Conservation (phyloP, 257 asterid genomes). For the Mitragyna speciosa region DNA sequence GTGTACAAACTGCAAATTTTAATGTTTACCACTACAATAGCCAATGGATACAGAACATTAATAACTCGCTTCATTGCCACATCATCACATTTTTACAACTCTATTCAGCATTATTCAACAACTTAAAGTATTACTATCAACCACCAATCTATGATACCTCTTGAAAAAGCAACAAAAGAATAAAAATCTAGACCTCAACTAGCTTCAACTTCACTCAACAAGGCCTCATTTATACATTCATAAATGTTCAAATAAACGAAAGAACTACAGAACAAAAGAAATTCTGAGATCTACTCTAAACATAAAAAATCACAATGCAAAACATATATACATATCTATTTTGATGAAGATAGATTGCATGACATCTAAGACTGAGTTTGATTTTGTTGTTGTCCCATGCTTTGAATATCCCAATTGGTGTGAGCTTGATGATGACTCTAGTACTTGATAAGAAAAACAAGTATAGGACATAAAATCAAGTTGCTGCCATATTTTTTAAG, state of each 20-base stretch:
- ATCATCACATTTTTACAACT: background rate
- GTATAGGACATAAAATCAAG: no score
- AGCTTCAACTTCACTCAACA: background rate
- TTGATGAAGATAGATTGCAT: no score
- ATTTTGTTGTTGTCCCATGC: no score
- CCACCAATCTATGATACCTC: background rate
- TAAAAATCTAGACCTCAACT: background rate
- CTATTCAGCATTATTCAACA: background rate
- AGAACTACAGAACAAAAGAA: slow-evolving; percentile 4
- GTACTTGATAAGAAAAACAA: no score
- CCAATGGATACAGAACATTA: background rate
- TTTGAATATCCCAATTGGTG: no score
- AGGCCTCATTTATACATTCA: background rate
- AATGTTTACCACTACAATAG: background rate
- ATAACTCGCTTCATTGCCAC: no score
- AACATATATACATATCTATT: slow-evolving; percentile 18
- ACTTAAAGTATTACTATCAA: background rate
- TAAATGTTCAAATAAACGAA: background rate
- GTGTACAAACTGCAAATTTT: background rate
- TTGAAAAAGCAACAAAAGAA: no score
- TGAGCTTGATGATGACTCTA: no score
- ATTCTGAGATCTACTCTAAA: slow-evolving; percentile 22
- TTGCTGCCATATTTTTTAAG: no score
- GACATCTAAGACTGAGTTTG: no score
- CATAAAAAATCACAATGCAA: slow-evolving; percentile 11